Evolutionary conservation across 2,329 filamentous ascomycete genomes (phyloP).

Genomic region (Talaromyces atroroseus): DNA sequence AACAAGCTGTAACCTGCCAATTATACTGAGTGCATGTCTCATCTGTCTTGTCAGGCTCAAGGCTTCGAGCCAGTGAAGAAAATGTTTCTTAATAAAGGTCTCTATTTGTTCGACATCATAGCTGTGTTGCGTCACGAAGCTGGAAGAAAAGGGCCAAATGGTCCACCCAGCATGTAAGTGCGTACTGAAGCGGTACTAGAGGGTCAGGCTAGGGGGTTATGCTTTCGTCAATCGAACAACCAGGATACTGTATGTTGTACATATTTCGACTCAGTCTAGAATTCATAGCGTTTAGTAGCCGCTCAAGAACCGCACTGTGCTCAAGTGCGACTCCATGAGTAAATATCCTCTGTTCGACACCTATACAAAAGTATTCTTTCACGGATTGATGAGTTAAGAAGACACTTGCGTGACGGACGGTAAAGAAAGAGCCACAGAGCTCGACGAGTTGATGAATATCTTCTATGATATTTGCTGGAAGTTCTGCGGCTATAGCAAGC

Average conservation of each 20-base stretch:
- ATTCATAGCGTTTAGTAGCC: too few relatives aligned
- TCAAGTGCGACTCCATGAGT: neutral
- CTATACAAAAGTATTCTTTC: too few relatives aligned
- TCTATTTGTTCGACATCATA: too few relatives aligned
- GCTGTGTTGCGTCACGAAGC: neutral
- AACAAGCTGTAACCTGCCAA: neutral
- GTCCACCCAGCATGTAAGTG: neutral
- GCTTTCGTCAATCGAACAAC: too few relatives aligned
- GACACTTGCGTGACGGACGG: too few relatives aligned
- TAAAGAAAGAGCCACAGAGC: too few relatives aligned
- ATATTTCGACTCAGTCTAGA: too few relatives aligned
- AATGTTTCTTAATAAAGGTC: neutral
- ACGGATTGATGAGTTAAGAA: too few relatives aligned
- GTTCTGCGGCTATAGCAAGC: too few relatives aligned
- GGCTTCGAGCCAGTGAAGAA: conserved; percentile 1
- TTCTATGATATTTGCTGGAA: too few relatives aligned
- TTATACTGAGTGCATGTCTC: neutral
- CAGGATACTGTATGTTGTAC: too few relatives aligned
- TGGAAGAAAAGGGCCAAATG: neutral
- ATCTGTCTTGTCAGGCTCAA: neutral
- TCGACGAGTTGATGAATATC: too few relatives aligned
- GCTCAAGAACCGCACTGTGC: neutral
- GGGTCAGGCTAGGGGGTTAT: neutral
- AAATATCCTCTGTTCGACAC: neutral
- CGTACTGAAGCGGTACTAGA: neutral